These are phyloP conservation scores for Bromus sterilis DNA, from an alignment of 176 grass and related monocot species.

Conservation along the genomic window DNA sequence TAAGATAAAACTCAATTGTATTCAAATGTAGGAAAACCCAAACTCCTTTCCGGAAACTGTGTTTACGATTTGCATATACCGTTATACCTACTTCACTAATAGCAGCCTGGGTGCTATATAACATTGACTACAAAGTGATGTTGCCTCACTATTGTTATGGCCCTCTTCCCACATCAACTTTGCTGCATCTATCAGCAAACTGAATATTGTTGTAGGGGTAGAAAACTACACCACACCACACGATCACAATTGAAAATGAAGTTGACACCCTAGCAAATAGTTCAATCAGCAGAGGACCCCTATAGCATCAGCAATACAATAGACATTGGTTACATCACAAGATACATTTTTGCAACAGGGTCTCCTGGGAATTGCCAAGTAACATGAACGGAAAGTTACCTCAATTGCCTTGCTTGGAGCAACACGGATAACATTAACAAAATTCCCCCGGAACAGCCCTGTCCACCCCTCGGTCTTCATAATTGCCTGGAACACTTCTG, in stretches of 20 bases:
- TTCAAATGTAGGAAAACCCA: neutral
- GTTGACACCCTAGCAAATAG: neutral
- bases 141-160: neutral
- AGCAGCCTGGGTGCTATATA: neutral
- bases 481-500: slow-evolving; percentile 76
- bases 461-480: slow-evolving; percentile 81
- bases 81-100: neutral
- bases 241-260: neutral
- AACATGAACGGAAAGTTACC: slow-evolving; percentile 29
- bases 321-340: neutral
- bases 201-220: neutral
- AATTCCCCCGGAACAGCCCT: slow-evolving; percentile 86
- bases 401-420: slow-evolving; percentile 99
- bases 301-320: neutral
- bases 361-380: neutral
- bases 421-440: slow-evolving; percentile 96
- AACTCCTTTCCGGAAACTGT: neutral
- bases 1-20: neutral
- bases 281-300: neutral
- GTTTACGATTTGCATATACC: neutral
- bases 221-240: neutral
- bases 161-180: neutral
- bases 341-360: neutral
- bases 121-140: neutral
- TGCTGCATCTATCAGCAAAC: neutral